Evolutionary conservation across 2,329 filamentous ascomycete genomes (phyloP), one percentile per base, ranked within the genome.

Genomic region (Capronia americana): DNA sequence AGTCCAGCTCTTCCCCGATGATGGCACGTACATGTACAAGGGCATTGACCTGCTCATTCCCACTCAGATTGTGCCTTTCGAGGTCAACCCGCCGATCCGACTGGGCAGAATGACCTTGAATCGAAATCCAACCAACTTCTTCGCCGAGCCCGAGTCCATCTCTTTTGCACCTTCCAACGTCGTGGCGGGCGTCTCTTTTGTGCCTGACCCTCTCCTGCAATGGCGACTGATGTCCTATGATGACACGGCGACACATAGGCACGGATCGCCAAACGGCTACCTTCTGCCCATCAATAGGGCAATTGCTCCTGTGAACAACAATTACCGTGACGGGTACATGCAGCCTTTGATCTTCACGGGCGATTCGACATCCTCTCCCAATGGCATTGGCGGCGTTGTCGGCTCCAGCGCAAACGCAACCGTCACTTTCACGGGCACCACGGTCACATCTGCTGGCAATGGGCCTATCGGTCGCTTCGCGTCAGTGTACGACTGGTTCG

Each of bases 351-450:
- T 95, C 70, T 87, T 85, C 24, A 90, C 88, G 74, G 89, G 91
- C 55, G 88, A 84, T 0, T 86, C 90, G 70, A 93, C 93, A 79
- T 93, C 93, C 79, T 93, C 88, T 88, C 91, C 91, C 0, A 93
- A 93, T 78, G 85, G 90, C 2, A 88, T 86, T 73, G 84, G 86
- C 1, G 81, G 62, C 20, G 55, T 64, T 11, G 28, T 59, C 11
- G 17, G 8, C 8, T 41, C 62, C 10, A 26, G 24, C 30, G 20
- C 14, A 8, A 58, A 59, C 11, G 34, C 55, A 11, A 58, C 84
- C 1, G 81, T 84, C 11, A 89, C 89, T 0, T 89, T 92, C 0
- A 88, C 90, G 0, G 83, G 81, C 0, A 73, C 79, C 2, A 78
- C 84, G 1, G 86, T 92, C 69, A 89, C 88, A 1, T 90, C 85